Percentiles rank a stretch among this genome's conserved stretches.
Evolutionary conservation across 2,329 filamentous ascomycete species (phyloP).

Genomic region (Aspergillus sp.): DNA sequence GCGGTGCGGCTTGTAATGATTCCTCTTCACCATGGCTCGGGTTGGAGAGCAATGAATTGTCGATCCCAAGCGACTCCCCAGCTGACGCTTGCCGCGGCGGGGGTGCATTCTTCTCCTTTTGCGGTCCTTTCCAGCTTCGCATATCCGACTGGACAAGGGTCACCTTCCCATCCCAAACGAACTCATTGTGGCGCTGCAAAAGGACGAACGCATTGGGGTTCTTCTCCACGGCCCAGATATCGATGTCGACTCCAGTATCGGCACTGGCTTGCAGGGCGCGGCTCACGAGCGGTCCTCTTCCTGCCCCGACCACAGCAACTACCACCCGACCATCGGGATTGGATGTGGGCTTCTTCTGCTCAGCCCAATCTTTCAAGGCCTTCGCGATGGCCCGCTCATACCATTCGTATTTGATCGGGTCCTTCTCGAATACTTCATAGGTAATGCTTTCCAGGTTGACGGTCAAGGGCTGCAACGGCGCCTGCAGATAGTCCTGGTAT

Average conservation of each 20-base stretch:
- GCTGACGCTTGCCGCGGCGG: conserved; percentile 15
- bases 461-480: conserved; percentile 83
- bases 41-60: conserved; percentile 14
- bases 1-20: conserved; percentile 21
- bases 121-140: conserved; percentile 86
- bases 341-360: conserved; percentile 63
- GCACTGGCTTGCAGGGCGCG: conserved; percentile 73
- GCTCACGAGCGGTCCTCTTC: conserved; percentile 83
- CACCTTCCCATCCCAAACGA: conserved; percentile 69
- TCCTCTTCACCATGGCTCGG: conserved; percentile 25
- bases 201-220: conserved; percentile 97
- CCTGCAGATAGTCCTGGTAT: conserved; percentile 91
- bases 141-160: conserved; percentile 93
- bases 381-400: conserved; percentile 78
- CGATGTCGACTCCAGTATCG: conserved; percentile 64
- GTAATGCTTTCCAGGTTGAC: conserved; percentile 96
- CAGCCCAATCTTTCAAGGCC: conserved; percentile 70
- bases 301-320: conserved; percentile 85
- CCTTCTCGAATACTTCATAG: conserved; percentile 97
- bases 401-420: conserved; percentile 95
- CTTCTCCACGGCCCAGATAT: conserved; percentile 92
- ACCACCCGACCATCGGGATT: conserved; percentile 63
- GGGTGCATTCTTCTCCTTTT: conserved; percentile 15
- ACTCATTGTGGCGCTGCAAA: conserved; percentile 74
- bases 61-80: conserved; percentile 26